phyloP scores from a whole-genome alignment of 495 filamentous ascomycete species.

The Penicillium dipodomyicola region DNA sequence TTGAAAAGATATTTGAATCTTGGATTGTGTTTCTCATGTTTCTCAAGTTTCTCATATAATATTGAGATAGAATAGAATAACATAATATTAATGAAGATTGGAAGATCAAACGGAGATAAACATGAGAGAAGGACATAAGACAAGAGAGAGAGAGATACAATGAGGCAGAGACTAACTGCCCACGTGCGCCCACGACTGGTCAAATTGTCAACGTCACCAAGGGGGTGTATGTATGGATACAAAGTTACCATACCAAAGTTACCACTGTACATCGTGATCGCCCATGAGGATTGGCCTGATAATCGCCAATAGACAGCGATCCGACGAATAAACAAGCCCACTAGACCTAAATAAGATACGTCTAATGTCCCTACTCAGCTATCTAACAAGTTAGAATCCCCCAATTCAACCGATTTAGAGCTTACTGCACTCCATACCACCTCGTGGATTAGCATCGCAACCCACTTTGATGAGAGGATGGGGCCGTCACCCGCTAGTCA shows the following conservation, averaged over 20 bases:
- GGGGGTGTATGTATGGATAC: conserved; percentile 1
- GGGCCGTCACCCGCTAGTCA: conserved; percentile 17
- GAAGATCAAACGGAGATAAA: neutral
- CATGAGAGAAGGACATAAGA: neutral
- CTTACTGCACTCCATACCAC: neutral
- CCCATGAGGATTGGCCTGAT: neutral
- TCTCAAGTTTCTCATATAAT: neutral
- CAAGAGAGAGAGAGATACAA: neutral
- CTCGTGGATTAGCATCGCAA: neutral
- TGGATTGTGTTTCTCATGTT: neutral
- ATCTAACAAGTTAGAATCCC: neutral
- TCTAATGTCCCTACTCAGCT: neutral
- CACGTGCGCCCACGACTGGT: conserved; percentile 14
- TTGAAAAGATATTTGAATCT: neutral
- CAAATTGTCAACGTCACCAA: conserved; percentile 4
- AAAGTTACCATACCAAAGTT: neutral
- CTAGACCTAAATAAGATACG: neutral
- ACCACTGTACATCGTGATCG: neutral
- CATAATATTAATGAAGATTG: neutral
- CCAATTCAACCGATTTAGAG: neutral
- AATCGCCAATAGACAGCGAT: neutral
- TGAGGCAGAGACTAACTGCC: neutral
- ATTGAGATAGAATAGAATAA: neutral
- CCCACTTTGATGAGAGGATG: neutral
- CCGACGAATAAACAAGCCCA: neutral